phyloP scores from a whole-genome alignment of 768 basidiomycete species.

The Asterophora lycoperdoides region DNA sequence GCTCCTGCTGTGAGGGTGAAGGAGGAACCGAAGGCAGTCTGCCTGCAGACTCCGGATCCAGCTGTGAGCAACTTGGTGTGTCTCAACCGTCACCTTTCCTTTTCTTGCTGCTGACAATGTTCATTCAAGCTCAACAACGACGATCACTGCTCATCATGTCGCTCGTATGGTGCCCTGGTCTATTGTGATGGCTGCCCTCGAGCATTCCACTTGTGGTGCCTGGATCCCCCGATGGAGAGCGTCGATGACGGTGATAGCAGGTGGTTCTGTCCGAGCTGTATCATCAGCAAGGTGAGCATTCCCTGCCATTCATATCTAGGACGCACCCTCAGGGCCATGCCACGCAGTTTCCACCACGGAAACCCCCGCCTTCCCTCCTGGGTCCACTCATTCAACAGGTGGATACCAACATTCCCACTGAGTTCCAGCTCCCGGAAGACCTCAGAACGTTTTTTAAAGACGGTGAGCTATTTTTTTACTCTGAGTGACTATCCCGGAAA shows the following conservation, averaged over 20 bases:
- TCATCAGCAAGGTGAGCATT: slow-evolving; percentile 55
- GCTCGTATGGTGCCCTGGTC: slow-evolving; percentile 77
- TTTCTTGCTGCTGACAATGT: slow-evolving; percentile 4
- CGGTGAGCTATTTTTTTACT: slow-evolving; percentile 46
- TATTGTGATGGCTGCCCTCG: slow-evolving; percentile 97
- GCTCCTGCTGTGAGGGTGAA: slow-evolving; percentile 42
- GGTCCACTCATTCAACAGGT: slow-evolving; percentile 69
- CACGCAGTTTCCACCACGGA: slow-evolving; percentile 60
- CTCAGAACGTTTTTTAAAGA: slow-evolving; percentile 82
- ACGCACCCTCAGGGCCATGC: slow-evolving; percentile 19
- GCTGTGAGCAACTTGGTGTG: slow-evolving; percentile 36
- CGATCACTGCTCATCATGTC: slow-evolving; percentile 84
- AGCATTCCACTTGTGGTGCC: slow-evolving; percentile 94
- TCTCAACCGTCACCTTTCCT: slow-evolving; percentile 5
- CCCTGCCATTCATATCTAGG: slow-evolving; percentile 10
- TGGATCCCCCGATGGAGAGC: slow-evolving; percentile 91
- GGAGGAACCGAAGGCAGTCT: slow-evolving; percentile 46
- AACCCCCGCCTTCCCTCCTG: slow-evolving; percentile 63
- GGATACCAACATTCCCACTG: slow-evolving; percentile 65
- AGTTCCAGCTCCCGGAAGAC: slow-evolving; percentile 85
- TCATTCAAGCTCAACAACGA: slow-evolving; percentile 56
- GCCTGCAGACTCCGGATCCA: slow-evolving; percentile 45
- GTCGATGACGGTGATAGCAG: slow-evolving; percentile 81
- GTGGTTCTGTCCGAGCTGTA: slow-evolving; percentile 79
- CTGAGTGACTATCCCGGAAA: slow-evolving; percentile 5